These are phyloP conservation scores for Rhizopus arrhizus DNA, from an alignment of 371 early-diverging fungal species.

Conservation along the genomic window DNA sequence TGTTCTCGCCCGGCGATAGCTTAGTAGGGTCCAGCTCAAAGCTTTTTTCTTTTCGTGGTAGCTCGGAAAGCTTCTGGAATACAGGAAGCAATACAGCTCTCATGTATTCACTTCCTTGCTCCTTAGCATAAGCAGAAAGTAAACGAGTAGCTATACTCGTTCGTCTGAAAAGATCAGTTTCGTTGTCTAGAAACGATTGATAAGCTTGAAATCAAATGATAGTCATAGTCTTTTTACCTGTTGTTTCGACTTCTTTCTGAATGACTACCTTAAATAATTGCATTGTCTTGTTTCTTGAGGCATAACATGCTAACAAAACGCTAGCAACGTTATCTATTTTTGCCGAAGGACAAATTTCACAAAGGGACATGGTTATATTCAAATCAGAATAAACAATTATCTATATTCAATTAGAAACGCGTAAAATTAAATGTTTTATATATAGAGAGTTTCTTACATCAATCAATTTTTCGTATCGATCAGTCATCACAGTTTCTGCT, in stretches of 20 bases:
- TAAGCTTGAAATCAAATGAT: neutral
- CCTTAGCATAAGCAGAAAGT: slow-evolving; percentile 76
- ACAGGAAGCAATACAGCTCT: slow-evolving; percentile 74
- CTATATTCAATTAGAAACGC: slow-evolving; percentile 28
- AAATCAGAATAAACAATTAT: slow-evolving; percentile 56
- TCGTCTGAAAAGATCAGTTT: slow-evolving; percentile 84
- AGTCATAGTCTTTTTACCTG: slow-evolving; percentile 38
- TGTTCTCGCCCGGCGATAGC: slow-evolving; percentile 60
- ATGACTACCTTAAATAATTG: slow-evolving; percentile 74
- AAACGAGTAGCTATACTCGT: slow-evolving; percentile 88
- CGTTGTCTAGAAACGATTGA: slow-evolving; percentile 52
- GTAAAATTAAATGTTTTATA: neutral
- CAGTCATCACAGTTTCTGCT: slow-evolving; percentile 69
- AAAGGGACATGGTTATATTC: slow-evolving; percentile 73
- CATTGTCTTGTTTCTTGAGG: slow-evolving; percentile 68
- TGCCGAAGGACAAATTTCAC: slow-evolving; percentile 78
- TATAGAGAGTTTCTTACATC: slow-evolving; percentile 31
- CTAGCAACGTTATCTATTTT: slow-evolving; percentile 83
- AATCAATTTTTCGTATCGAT: slow-evolving; percentile 69
- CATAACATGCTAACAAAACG: slow-evolving; percentile 75
- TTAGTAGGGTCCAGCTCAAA: slow-evolving; percentile 84
- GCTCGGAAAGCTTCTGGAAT: slow-evolving; percentile 53
- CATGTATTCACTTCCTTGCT: slow-evolving; percentile 79
- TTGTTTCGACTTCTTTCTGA: slow-evolving; percentile 77
- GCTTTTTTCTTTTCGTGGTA: slow-evolving; percentile 41